Conservation (phyloP, 768 basidiomycete species). For the Trametes villosa region DNA sequence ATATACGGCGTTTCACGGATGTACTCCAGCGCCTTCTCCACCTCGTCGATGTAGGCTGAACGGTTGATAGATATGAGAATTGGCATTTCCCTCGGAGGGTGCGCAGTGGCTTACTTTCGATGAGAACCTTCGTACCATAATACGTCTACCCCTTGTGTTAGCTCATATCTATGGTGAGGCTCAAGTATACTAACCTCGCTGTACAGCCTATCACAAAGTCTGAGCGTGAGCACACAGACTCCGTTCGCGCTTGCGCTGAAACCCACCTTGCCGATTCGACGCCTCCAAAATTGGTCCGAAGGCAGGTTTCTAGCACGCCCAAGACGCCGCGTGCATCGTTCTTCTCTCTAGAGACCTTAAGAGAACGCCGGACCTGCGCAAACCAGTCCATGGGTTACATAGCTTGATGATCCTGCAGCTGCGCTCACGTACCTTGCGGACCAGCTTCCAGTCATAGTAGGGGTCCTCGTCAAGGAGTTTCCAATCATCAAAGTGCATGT, state of each 20-base stretch:
- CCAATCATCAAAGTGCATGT: constrained; percentile 89
- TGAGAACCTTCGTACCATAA: constrained; percentile 85
- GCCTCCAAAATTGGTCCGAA: constrained; percentile 92
- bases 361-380: constrained; percentile 68
- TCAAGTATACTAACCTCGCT: constrained; percentile 62
- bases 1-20: constrained; percentile 76
- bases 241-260: not conserved
- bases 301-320: constrained; percentile 89
- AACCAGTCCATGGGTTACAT: no score
- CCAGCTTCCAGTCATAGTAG: constrained; percentile 91
- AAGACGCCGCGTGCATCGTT: constrained; percentile 86
- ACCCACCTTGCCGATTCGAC: constrained; percentile 78
- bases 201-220: constrained; percentile 61
- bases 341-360: constrained; percentile 69
- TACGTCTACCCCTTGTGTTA: constrained; percentile 64
- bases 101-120: constrained; percentile 64
- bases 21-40: constrained; percentile 74
- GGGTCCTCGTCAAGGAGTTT: constrained; percentile 85
- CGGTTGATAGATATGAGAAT: not conserved
- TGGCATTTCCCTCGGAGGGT: not conserved
- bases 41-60: constrained; percentile 79
- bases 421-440: constrained; percentile 70
- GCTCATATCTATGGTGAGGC: not conserved
- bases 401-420: not conserved
- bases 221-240: not conserved